Conservation (phyloP, 768 basidiomycete genomes). For the Auriculariales sp. region DNA sequence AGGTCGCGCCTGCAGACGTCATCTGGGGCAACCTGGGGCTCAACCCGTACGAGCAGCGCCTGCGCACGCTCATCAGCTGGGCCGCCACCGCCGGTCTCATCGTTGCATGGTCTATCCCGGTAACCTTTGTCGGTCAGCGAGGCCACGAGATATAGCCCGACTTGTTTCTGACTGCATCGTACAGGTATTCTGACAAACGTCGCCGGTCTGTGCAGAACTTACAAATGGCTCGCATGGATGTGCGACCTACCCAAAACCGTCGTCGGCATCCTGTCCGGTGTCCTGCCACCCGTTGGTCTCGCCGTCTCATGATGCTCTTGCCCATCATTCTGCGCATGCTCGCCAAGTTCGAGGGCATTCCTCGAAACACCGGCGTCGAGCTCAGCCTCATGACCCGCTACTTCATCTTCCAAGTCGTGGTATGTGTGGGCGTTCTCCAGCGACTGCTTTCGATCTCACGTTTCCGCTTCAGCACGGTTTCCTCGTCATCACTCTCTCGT, state of each 20-base stretch:
- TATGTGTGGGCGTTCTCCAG: slow-evolving; percentile 25
- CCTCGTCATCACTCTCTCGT: slow-evolving; percentile 73
- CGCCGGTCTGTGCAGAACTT: slow-evolving; percentile 44
- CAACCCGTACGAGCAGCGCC: slow-evolving; percentile 76
- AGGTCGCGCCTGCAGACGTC: slow-evolving; percentile 78
- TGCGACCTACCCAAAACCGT: slow-evolving; percentile 50
- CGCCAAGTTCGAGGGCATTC: slow-evolving; percentile 80
- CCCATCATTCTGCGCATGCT: slow-evolving; percentile 66
- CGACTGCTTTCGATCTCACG: slow-evolving; percentile 1
- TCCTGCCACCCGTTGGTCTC: slow-evolving; percentile 74
- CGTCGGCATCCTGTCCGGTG: slow-evolving; percentile 77
- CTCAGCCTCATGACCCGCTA: slow-evolving; percentile 83
- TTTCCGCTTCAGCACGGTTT: slow-evolving; percentile 72
- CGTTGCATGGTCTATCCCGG: slow-evolving; percentile 78
- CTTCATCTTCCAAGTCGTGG: slow-evolving; percentile 85
- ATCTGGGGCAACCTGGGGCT: slow-evolving; percentile 83
- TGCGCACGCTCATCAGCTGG: slow-evolving; percentile 54
- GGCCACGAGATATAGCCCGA: too few species aligned
- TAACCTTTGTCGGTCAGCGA: slow-evolving; percentile 25
- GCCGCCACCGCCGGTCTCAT: slow-evolving; percentile 67
- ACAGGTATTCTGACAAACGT: slow-evolving; percentile 78
- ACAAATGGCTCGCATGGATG: slow-evolving; percentile 72
- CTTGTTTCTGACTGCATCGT: too few species aligned
- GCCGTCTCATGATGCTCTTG: slow-evolving; percentile 87
- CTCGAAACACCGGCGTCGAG: slow-evolving; percentile 69